Percentiles rank a stretch among this genome's conserved stretches.
Evolutionary conservation across 2,329 filamentous ascomycete genomes (phyloP).

Genomic region (Aspergillus flavus): DNA sequence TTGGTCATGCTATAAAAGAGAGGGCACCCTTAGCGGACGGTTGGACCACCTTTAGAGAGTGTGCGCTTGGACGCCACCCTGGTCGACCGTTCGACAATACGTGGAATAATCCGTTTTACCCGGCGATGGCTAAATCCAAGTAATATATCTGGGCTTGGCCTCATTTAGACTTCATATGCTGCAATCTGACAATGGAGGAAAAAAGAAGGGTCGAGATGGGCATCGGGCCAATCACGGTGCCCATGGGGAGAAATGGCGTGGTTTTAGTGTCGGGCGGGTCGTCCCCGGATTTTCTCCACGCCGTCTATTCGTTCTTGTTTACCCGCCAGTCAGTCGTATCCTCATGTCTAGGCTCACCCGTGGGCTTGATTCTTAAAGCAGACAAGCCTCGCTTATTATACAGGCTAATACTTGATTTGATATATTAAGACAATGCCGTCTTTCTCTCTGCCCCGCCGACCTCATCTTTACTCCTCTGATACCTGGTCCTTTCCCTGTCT

Average conservation of each 20-base stretch:
- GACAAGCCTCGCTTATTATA: neutral
- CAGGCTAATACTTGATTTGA: neutral
- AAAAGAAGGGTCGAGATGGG: neutral
- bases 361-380: neutral
- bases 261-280: slow-evolving; percentile 10
- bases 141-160: neutral
- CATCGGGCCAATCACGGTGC: slow-evolving; percentile 7
- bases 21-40: neutral
- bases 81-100: neutral
- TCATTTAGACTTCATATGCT: neutral
- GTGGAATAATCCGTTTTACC: slow-evolving; percentile 7
- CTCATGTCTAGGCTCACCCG: neutral
- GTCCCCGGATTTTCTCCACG: slow-evolving; percentile 18
- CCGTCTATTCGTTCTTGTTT: slow-evolving; percentile 3
- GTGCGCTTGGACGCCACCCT: slow-evolving; percentile 4
- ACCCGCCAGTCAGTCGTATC: slow-evolving; percentile 5
- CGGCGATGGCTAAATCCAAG: slow-evolving; percentile 15
- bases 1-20: neutral
- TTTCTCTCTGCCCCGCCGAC: neutral
- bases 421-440: slow-evolving; percentile 9
- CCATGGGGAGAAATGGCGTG: neutral
- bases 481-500: neutral
- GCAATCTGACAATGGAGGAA: neutral
- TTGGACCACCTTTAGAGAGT: neutral
- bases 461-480: neutral